A percentile compares a stretch with the other conserved stretches of the same genome.
These are phyloP conservation scores for Pseudevernia furfuracea DNA, from an alignment of 495 filamentous ascomycete genomes.

Conservation along the genomic window DNA sequence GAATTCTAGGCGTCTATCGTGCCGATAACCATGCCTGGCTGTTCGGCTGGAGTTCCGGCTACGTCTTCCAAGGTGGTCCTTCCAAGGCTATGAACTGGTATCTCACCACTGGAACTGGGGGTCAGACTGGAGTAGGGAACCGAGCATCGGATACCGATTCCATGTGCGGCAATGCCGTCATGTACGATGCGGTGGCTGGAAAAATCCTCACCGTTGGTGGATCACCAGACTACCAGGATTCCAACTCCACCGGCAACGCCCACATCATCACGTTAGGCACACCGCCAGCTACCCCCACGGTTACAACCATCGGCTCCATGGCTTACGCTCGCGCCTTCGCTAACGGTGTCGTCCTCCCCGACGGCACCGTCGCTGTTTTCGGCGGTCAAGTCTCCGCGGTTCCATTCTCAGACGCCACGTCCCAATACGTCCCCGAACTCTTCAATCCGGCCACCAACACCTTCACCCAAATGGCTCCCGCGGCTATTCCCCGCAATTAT, in stretches of 20 bases:
- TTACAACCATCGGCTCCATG: slow-evolving; percentile 34
- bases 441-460: slow-evolving; percentile 34
- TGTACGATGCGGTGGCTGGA: slow-evolving; percentile 48
- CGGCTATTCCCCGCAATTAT: slow-evolving; percentile 40
- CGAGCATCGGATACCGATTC: slow-evolving; percentile 41
- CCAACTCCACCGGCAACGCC: slow-evolving; percentile 31
- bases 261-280: slow-evolving; percentile 37
- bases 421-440: slow-evolving; percentile 37
- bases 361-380: slow-evolving; percentile 39
- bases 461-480: slow-evolving; percentile 33
- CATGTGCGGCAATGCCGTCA: slow-evolving; percentile 46
- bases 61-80: slow-evolving; percentile 52
- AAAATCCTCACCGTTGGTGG: slow-evolving; percentile 45
- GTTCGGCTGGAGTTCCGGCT: slow-evolving; percentile 47
- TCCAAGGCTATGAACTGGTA: slow-evolving; percentile 52
- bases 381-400: slow-evolving; percentile 40
- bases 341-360: slow-evolving; percentile 42
- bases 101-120: slow-evolving; percentile 34
- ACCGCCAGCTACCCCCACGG: slow-evolving; percentile 24
- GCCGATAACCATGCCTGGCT: slow-evolving; percentile 53
- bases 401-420: slow-evolving; percentile 39
- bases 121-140: slow-evolving; percentile 30
- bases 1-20: slow-evolving; percentile 30
- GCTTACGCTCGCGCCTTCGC: slow-evolving; percentile 36
- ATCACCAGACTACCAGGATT: slow-evolving; percentile 34